phyloP scores from a whole-genome alignment of 257 asterid genomes.

The Nicotiana otophora region DNA sequence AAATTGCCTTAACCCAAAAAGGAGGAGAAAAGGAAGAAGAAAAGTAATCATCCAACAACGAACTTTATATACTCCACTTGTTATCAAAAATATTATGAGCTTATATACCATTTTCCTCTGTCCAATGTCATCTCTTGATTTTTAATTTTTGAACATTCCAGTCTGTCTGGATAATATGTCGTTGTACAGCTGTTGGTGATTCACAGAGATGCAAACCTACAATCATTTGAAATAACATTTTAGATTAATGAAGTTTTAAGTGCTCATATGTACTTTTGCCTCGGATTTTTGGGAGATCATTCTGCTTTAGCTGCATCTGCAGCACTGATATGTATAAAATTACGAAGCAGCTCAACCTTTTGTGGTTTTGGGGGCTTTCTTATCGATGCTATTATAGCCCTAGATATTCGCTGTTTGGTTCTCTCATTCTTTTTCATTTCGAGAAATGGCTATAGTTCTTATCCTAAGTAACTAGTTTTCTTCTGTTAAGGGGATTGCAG shows the following conservation, averaged over 20 bases:
- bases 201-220: neutral
- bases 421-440: neutral
- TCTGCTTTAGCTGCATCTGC: neutral
- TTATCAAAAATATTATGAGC: neutral
- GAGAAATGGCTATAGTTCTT: neutral
- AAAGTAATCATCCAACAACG: neutral
- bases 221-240: neutral
- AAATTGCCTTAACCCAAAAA: neutral
- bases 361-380: neutral
- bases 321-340: neutral
- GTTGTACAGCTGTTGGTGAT: neutral
- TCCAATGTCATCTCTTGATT: neutral
- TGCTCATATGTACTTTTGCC: neutral
- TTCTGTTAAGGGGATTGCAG: neutral
- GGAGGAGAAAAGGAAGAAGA: neutral
- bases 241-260: neutral
- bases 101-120: neutral
- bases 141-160: too few species aligned
- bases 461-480: neutral
- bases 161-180: neutral
- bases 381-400: neutral
- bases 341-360: neutral
- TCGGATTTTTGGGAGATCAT: neutral
- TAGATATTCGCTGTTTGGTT: neutral
- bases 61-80: too few species aligned